Evolutionary conservation across 169 alveolate species (phyloP).

Genomic region (Theileria orientalis): DNA sequence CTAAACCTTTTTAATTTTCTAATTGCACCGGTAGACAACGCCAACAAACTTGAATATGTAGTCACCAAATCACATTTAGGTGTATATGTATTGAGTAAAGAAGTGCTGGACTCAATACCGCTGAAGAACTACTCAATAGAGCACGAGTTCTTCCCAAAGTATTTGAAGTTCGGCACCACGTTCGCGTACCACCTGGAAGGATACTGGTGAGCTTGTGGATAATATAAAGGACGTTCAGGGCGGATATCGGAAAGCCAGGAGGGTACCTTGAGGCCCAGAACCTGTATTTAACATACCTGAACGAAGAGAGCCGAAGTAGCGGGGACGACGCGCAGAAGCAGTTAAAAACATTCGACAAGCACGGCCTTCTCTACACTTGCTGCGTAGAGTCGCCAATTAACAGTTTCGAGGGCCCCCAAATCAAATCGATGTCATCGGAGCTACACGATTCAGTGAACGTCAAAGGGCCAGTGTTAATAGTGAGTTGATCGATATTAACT

Average conservation of each 20-base stretch:
- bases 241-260: slow-evolving; percentile 75
- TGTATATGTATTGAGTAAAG: slow-evolving; percentile 84
- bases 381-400: no score
- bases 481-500: no score
- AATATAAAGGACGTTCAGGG: slow-evolving; percentile 18
- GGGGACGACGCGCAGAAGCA: no score
- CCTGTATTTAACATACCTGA: slow-evolving; percentile 42
- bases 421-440: no score
- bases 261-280: slow-evolving; percentile 69
- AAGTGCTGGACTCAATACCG: slow-evolving; percentile 85
- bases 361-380: no score
- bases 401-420: no score
- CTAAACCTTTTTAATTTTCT: no score
- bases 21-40: no score
- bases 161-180: slow-evolving; percentile 82
- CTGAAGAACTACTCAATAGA: slow-evolving; percentile 91
- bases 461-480: slow-evolving; percentile 1
- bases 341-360: no score
- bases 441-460: neutral
- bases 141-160: slow-evolving; percentile 91
- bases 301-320: no score
- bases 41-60: no score
- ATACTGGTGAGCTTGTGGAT: slow-evolving; percentile 74
- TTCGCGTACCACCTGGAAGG: slow-evolving; percentile 77
- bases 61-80: no score